phyloP scores from a whole-genome alignment of 306 rosid species.

The Gillenia trifoliata region DNA sequence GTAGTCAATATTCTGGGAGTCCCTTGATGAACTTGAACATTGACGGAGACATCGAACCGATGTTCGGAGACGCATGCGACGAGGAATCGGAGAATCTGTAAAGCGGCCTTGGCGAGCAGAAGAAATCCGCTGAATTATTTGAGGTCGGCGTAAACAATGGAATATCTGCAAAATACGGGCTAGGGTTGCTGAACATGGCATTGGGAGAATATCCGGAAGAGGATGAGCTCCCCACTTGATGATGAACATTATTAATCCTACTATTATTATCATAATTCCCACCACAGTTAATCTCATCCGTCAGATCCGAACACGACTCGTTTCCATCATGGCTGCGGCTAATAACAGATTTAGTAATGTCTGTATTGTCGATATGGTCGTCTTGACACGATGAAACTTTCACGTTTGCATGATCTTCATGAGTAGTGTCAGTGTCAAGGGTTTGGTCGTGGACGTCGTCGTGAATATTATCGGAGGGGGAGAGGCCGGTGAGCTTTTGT shows the following conservation, averaged over 20 bases:
- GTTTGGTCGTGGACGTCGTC: neutral
- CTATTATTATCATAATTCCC: neutral
- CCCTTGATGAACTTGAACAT: constrained; percentile 63
- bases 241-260: neutral
- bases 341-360: neutral
- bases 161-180: constrained; percentile 32
- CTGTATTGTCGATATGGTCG: neutral
- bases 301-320: constrained; percentile 22
- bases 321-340: neutral
- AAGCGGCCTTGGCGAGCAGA: constrained; percentile 31
- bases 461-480: constrained; percentile 3
- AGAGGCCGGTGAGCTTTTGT: constrained; percentile 76
- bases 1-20: constrained; percentile 51
- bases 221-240: neutral
- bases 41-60: constrained; percentile 57
- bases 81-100: constrained; percentile 40
- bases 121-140: constrained; percentile 26
- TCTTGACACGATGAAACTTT: neutral
- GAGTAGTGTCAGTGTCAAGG: neutral
- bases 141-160: constrained; percentile 65
- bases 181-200: neutral
- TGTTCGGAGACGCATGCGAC: constrained; percentile 24
- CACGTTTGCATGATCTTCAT: neutral
- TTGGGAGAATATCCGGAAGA: neutral
- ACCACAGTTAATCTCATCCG: constrained; percentile 22